Percentiles rank a stretch among this genome's conserved stretches.
Conservation (phyloP, 2,329 filamentous ascomycete species). For the Aspergillus aculeatinus region DNA sequence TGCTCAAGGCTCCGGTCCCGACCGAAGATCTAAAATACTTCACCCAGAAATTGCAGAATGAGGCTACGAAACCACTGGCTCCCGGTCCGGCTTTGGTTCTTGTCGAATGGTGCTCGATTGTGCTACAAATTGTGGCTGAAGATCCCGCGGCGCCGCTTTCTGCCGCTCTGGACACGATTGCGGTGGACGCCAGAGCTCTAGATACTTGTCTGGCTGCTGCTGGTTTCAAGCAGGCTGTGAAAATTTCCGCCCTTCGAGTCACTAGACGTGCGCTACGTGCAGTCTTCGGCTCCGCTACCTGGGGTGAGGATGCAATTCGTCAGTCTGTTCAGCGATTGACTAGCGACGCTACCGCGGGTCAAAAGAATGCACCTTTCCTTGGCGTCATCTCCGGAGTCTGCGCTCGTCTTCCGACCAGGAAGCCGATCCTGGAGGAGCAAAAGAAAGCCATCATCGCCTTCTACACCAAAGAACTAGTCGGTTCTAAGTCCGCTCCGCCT, state of each 20-base stretch:
- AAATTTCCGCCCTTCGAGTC: conserved; percentile 71
- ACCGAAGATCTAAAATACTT: conserved; percentile 53
- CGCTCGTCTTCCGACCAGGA: conserved; percentile 65
- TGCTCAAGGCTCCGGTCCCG: conserved; percentile 63
- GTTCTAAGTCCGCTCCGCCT: conserved; percentile 71
- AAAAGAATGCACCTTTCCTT: conserved; percentile 73
- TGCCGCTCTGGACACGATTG: conserved; percentile 60
- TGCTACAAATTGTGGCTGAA: conserved; percentile 69
- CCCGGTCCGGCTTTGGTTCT: conserved; percentile 81
- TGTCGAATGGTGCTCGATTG: conserved; percentile 80
- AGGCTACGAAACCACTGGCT: conserved; percentile 77
- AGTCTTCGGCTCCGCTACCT: conserved; percentile 61
- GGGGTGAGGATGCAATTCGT: conserved; percentile 61
- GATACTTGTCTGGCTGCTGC: conserved; percentile 74
- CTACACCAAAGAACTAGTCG: conserved; percentile 80
- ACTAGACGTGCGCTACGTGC: conserved; percentile 77
- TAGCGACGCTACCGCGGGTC: conserved; percentile 62
- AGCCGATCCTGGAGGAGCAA: conserved; percentile 60
- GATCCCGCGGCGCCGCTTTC: conserved; percentile 65
- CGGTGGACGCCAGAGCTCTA: conserved; percentile 69
- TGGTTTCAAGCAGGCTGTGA: conserved; percentile 63
- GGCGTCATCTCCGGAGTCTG: conserved; percentile 87
- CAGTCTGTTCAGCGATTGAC: conserved; percentile 67
- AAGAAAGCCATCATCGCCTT: conserved; percentile 77
- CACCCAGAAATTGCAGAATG: conserved; percentile 65